Percentiles rank a stretch among this genome's conserved stretches.
Evolutionary conservation across 2,329 filamentous ascomycete genomes (phyloP).

Genomic region (Shiraia sp.): DNA sequence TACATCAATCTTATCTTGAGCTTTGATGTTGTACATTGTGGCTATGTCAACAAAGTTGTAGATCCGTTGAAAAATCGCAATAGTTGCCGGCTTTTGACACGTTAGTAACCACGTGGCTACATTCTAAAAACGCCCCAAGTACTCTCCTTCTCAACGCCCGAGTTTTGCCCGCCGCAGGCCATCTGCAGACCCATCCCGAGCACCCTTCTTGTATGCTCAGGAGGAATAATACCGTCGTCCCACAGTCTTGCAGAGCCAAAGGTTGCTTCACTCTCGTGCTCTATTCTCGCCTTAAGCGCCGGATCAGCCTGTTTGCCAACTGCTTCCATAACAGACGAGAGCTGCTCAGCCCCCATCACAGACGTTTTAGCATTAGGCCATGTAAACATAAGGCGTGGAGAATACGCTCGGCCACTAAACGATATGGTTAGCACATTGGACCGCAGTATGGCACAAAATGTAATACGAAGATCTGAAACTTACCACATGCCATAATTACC

Average conservation of each 20-base stretch:
- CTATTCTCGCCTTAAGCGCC: constrained; percentile 80
- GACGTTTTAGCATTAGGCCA: constrained; percentile 97
- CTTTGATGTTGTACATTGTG: too few relatives aligned
- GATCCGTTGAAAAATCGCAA: not conserved
- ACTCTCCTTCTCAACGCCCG: constrained; percentile 39
- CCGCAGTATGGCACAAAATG: not conserved
- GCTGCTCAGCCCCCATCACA: constrained; percentile 94
- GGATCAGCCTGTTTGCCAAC: constrained; percentile 84
- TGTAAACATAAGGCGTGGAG: constrained; percentile 90
- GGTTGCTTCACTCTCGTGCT: constrained; percentile 83
- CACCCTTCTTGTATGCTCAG: constrained; percentile 53
- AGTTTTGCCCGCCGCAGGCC: constrained; percentile 47
- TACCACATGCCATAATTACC: constrained; percentile 98
- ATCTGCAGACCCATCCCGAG: constrained; percentile 54
- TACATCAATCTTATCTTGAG: too few relatives aligned
- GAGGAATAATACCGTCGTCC: constrained; percentile 63
- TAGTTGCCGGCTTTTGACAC: constrained; percentile 1
- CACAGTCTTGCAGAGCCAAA: constrained; percentile 89
- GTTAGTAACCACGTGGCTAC: constrained; percentile 18
- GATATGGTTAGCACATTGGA: not conserved
- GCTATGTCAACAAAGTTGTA: too few relatives aligned
- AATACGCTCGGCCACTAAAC: constrained; percentile 79
- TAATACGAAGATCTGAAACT: constrained; percentile 36
- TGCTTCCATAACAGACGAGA: constrained; percentile 90
- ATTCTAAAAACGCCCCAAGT: constrained; percentile 48